Percentiles rank a stretch among this genome's conserved stretches.
Evolutionary conservation across 805 yeast species (phyloP).

Genomic region (Saccharomycopsis sp.): DNA sequence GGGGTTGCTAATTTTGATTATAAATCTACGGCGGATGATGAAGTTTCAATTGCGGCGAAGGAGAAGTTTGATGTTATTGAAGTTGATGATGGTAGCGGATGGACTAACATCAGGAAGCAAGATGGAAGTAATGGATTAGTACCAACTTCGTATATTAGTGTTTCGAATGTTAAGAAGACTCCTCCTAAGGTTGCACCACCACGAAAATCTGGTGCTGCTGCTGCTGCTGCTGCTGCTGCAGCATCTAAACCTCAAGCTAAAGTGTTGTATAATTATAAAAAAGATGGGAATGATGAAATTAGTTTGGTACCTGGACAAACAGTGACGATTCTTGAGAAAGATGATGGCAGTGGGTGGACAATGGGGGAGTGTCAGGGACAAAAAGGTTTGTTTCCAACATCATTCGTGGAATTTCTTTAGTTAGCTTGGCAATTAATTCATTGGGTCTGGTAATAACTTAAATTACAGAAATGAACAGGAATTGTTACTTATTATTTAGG

Average conservation of each 20-base stretch:
- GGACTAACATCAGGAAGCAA: slow-evolving; percentile 63
- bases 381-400: slow-evolving; percentile 71
- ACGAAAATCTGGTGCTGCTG: too few species aligned
- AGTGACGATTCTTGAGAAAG: slow-evolving; percentile 59
- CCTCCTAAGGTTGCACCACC: slow-evolving; percentile 82
- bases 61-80: slow-evolving; percentile 53
- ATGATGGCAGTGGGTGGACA: slow-evolving; percentile 91
- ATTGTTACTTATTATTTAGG: not conserved
- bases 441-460: not conserved
- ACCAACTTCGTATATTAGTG: slow-evolving; percentile 71
- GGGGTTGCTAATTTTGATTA: slow-evolving; percentile 59
- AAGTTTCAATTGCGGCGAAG: slow-evolving; percentile 53
- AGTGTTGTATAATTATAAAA: slow-evolving; percentile 69
- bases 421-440: not conserved
- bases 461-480: not conserved
- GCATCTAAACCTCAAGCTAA: slow-evolving; percentile 62
- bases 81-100: slow-evolving; percentile 85
- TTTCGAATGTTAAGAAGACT: slow-evolving; percentile 24
- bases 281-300: slow-evolving; percentile 77
- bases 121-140: slow-evolving; percentile 61
- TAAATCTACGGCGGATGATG: slow-evolving; percentile 67
- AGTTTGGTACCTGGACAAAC: slow-evolving; percentile 66
- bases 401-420: slow-evolving; percentile 35
- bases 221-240: too few species aligned
- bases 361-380: slow-evolving; percentile 70